Base-by-base conservation (phyloP, 306 rosid genomes). In the Astragalus glycyphyllos region DNA sequence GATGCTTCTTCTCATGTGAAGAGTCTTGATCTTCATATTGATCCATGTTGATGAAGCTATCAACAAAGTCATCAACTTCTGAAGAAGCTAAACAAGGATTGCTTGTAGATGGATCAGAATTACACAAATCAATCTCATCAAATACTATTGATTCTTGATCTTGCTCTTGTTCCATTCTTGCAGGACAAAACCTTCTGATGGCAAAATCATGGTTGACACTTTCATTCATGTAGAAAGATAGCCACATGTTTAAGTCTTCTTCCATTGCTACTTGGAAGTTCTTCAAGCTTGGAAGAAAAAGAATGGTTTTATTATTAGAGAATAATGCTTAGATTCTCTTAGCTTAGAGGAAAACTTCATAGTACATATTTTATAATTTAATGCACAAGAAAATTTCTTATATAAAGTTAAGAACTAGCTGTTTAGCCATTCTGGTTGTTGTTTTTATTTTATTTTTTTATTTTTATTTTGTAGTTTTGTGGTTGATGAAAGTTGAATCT, bases 41-140 rank as follows among this genome's bases (percentile, higher is more conserved):
- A 65, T 91, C 91, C 85, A 80, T 82, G 68, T 87, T 89, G 76
- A 87, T 87, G 88, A 87, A 78, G 88, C 97, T 89, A 17, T 82
- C 96, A 29, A 89, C 93, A 70, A 91, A 89, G 5, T 87, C 91
- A 58, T 91, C 90, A 4, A 85, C 77, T 66, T 87, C 88, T 31
- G 92, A 85, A 31, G 92, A 78, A 63, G 84, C 71, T 81, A 88
- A 79, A 69, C 75, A 84, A 57, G 85, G 86, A 73, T 76, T 69
- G 45, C 11, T 40, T 7, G 73, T 58, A 32, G 81, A 38, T 9
- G 72, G 68, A 51, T 79, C 76, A 67, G 82, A 78, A 44, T 79
- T 85, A 48, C 75, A 80, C 4, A 77, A 49, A 3, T 83, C 87
- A 60, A 65, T 76, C 47, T 80, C 90, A 67, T 71, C 51, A 23